phyloP scores from a whole-genome alignment of 371 early-diverging fungal genomes.

The Circinella umbellata region DNA sequence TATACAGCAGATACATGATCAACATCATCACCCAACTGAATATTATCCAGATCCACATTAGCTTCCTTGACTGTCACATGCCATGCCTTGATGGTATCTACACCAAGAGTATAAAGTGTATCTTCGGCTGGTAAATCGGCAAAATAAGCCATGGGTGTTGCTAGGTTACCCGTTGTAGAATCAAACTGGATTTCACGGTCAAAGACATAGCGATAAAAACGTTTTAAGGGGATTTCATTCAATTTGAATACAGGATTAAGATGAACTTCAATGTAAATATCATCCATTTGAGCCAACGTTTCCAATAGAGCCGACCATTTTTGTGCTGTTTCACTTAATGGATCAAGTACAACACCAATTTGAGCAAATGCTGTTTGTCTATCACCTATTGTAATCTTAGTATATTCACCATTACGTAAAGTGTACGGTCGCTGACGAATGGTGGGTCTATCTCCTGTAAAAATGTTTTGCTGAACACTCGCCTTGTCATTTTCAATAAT shows the following conservation, averaged over 20 bases:
- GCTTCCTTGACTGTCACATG: conserved; percentile 83
- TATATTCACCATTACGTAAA: conserved; percentile 18
- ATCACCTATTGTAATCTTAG: conserved; percentile 43
- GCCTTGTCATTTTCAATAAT: conserved; percentile 39
- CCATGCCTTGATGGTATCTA: conserved; percentile 89
- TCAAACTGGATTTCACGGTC: conserved; percentile 68
- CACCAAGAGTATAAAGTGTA: conserved; percentile 83
- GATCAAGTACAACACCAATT: conserved; percentile 76
- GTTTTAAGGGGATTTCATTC: conserved; percentile 73
- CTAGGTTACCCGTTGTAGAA: conserved; percentile 32
- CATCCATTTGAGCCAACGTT: conserved; percentile 61
- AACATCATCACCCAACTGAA: conserved; percentile 53
- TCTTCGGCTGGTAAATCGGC: conserved; percentile 69
- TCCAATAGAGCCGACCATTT: conserved; percentile 74
- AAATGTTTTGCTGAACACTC: conserved; percentile 15
- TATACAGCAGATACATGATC: conserved; percentile 76
- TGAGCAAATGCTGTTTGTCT: conserved; percentile 51
- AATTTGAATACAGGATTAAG: conserved; percentile 59
- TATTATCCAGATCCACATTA: conserved; percentile 91
- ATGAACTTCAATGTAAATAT: conserved; percentile 65
- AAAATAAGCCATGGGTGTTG: conserved; percentile 69
- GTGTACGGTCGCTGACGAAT: conserved; percentile 35
- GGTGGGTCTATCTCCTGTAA: conserved; percentile 17
- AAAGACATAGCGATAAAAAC: conserved; percentile 91
- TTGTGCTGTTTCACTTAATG: conserved; percentile 77